phyloP scores from a whole-genome alignment of 1,284 basidiomycete species.

The Austropuccinia psidii region DNA sequence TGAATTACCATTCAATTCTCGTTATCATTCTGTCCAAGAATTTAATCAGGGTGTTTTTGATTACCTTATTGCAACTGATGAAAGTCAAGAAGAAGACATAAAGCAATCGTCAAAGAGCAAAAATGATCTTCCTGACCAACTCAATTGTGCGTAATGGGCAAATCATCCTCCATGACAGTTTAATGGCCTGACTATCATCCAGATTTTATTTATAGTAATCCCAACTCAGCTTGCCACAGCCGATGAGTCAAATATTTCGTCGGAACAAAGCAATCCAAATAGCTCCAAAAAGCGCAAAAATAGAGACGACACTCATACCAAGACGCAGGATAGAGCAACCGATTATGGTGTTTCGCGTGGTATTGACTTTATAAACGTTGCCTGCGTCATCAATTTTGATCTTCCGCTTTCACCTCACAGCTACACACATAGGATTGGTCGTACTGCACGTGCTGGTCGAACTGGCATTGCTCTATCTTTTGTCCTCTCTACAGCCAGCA shows the following conservation, averaged over 20 bases:
- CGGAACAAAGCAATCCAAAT: neutral
- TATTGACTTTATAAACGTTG: slow-evolving; percentile 93
- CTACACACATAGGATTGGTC: slow-evolving; percentile 92
- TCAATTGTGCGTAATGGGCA: slow-evolving; percentile 36
- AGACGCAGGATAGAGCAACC: slow-evolving; percentile 47
- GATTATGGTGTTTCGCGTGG: slow-evolving; percentile 95
- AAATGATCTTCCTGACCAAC: slow-evolving; percentile 20
- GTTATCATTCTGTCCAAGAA: slow-evolving; percentile 94
- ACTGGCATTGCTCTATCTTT: slow-evolving; percentile 89
- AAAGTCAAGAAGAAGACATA: slow-evolving; percentile 55
- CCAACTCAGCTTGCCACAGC: slow-evolving; percentile 40
- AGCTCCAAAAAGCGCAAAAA: slow-evolving; percentile 43
- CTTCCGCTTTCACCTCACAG: slow-evolving; percentile 77
- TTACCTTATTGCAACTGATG: slow-evolving; percentile 97
- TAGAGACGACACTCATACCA: slow-evolving; percentile 38
- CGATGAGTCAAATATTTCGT: slow-evolving; percentile 45
- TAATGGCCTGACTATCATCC: neutral
- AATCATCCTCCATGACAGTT: neutral
- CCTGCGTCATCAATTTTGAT: slow-evolving; percentile 98
- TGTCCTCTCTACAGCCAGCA: slow-evolving; percentile 65
- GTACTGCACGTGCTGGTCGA: slow-evolving; percentile 89
- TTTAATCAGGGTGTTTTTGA: slow-evolving; percentile 99
- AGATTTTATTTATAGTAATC: slow-evolving; percentile 39
- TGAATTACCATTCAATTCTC: slow-evolving; percentile 87
- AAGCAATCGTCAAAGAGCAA: slow-evolving; percentile 48